phyloP scores from a whole-genome alignment of 306 rosid genomes.

The Cucumis hystrix region DNA sequence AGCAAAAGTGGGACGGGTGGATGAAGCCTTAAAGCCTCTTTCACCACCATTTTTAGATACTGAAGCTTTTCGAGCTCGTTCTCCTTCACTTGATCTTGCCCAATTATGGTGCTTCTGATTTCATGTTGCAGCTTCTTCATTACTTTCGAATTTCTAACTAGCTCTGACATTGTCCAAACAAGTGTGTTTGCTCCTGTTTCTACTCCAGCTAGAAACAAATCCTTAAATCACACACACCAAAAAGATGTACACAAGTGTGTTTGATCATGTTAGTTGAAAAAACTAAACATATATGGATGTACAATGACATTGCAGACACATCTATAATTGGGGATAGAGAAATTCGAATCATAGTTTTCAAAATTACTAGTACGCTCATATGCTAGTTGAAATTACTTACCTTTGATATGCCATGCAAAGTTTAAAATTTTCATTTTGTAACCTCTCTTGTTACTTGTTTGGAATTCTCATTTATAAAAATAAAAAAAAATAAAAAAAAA shows the following conservation, averaged over 20 bases:
- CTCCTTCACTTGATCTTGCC: neutral
- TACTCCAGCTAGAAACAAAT: slow-evolving; percentile 14
- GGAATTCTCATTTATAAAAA: too few species aligned
- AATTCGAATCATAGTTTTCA: too few species aligned
- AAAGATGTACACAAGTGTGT: neutral
- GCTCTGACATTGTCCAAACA: slow-evolving; percentile 28
- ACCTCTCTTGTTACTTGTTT: too few species aligned
- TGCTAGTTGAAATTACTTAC: too few species aligned
- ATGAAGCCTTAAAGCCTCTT: slow-evolving; percentile 10
- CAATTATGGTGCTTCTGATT: slow-evolving; percentile 12
- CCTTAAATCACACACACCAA: slow-evolving; percentile 1
- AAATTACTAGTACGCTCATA: too few species aligned
- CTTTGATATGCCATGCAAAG: too few species aligned
- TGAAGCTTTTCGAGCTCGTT: neutral
- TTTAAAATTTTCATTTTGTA: too few species aligned
- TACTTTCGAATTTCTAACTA: slow-evolving; percentile 12
- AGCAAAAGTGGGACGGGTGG: slow-evolving; percentile 11
- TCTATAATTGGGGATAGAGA: too few species aligned
- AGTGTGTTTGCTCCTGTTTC: slow-evolving; percentile 11
- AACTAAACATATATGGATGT: too few species aligned
- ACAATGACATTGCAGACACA: neutral
- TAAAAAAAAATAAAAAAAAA: too few species aligned
- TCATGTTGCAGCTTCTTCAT: slow-evolving; percentile 32
- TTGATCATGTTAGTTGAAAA: too few species aligned
- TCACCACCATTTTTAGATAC: neutral